A percentile compares a stretch with the other conserved stretches of the same genome.
Evolutionary conservation across 441 rosid species (phyloP).

Genomic region (Theobroma grandiflorum): DNA sequence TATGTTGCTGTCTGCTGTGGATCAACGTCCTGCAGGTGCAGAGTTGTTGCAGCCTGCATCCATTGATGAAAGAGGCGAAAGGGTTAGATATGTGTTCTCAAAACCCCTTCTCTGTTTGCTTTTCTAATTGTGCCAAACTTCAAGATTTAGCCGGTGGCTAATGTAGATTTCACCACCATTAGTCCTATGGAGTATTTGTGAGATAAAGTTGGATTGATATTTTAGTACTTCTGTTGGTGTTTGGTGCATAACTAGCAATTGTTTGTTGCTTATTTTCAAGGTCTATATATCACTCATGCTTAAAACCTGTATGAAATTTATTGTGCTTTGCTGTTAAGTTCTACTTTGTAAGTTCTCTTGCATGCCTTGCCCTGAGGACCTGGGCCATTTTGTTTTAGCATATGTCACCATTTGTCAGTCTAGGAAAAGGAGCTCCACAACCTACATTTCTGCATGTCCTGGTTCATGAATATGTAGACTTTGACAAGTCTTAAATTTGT

Average conservation of each 20-base stretch:
- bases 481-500: slow-evolving; percentile 7
- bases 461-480: slow-evolving; percentile 7
- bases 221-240: background rate
- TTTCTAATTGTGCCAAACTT: slow-evolving; percentile 7
- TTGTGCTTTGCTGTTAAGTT: background rate
- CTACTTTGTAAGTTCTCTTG: slow-evolving; percentile 2
- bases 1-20: slow-evolving; percentile 79
- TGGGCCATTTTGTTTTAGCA: background rate
- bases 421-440: background rate
- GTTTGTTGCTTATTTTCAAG: background rate
- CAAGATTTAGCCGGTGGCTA: background rate
- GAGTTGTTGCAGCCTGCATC: slow-evolving; percentile 56
- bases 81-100: slow-evolving; percentile 40
- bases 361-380: background rate
- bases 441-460: slow-evolving; percentile 5
- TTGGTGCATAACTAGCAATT: background rate
- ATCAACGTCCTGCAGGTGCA: slow-evolving; percentile 52
- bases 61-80: slow-evolving; percentile 57
- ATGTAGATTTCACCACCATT: background rate
- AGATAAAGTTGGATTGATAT: background rate
- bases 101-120: background rate
- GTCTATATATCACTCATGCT: background rate
- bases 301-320: background rate
- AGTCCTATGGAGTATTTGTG: background rate
- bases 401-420: background rate